These are phyloP conservation scores for Fusarium torreyae DNA, from an alignment of 2,329 filamentous ascomycete genomes.

Conservation along the genomic window DNA sequence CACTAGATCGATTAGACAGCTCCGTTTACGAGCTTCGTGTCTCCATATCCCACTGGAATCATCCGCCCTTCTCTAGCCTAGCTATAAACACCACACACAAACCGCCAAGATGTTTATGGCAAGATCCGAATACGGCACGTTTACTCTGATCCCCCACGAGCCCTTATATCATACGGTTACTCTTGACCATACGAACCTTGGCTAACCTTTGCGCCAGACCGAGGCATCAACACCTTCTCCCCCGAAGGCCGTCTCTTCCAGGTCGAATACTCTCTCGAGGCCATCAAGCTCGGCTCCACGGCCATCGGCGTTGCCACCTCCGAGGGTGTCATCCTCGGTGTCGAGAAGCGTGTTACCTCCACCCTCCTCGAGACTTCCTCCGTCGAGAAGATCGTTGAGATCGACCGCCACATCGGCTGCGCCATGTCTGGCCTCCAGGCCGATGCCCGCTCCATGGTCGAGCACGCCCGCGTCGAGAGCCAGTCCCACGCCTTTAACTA, in stretches of 20 bases:
- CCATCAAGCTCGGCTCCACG: slow-evolving; percentile 98
- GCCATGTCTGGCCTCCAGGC: slow-evolving; percentile 99
- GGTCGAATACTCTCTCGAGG: slow-evolving; percentile 99
- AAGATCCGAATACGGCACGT: slow-evolving; percentile 98
- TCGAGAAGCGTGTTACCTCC: slow-evolving; percentile 98
- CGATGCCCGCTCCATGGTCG: slow-evolving; percentile 96
- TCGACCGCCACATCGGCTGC: slow-evolving; percentile 98
- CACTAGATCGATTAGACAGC: neutral
- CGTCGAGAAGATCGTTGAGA: slow-evolving; percentile 99
- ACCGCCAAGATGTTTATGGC: slow-evolving; percentile 95
- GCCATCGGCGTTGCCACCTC: slow-evolving; percentile 98
- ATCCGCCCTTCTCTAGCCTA: slow-evolving; percentile 25
- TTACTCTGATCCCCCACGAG: slow-evolving; percentile 47
- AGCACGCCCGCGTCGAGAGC: slow-evolving; percentile 97
- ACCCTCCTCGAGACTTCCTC: slow-evolving; percentile 97
- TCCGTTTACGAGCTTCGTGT: slow-evolving; percentile 4
- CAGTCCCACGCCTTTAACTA: slow-evolving; percentile 99
- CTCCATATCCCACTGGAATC: slow-evolving; percentile 16
- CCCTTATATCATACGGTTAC: slow-evolving; percentile 23
- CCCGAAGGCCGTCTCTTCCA: slow-evolving; percentile 99
- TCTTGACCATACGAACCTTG: neutral
- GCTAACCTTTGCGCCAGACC: slow-evolving; percentile 72
- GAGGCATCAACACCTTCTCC: slow-evolving; percentile 99
- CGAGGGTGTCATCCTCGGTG: slow-evolving; percentile 94
- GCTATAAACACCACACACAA: slow-evolving; percentile 37